Evolutionary conservation across 2,329 filamentous ascomycete genomes (phyloP), one percentile per base, ranked within the genome.

Genomic region (Alternaria conjuncta): DNA sequence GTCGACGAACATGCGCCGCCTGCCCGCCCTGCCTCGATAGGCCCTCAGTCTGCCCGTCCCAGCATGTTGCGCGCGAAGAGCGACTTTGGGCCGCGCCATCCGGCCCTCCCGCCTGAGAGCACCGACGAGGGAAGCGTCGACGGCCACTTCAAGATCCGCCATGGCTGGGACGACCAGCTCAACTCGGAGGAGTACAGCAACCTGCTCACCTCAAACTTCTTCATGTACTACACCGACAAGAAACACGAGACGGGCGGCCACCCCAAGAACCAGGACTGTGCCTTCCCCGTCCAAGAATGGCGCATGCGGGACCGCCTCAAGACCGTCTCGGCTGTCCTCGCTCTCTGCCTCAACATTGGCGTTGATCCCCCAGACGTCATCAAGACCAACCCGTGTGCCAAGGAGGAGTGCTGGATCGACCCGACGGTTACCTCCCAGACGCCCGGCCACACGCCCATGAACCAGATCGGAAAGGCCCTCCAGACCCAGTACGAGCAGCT

Each of bases 161-260:
- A 97, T 82, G 94, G 94, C 51, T 97, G 96, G 84, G 93, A 97
- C 76, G 92, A 94, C 71, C 93, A 97, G 79, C 94, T 97, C 78
- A 92, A 93, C 76, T 96, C 92, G 6, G 92, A 94, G 71, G 93
- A 97, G 76, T 94, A 96, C 74, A 91, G 96, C 72, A 91, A 92
- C 61, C 87, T 94, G 69, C 85, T 97, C 67, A 93, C 92, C 56
- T 94, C 91, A 77, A 96, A 93, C 71, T 99, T 97, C 89, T 98
- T 97, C 84, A 98, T 98, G 95, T 99, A 99, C 82, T 99, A 92
- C 81, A 97, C 95, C 67, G 96, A 99, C 81, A 98, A 98, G 81
- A 91, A 95, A 57, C 96, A 99, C 81, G 96, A 98, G 79, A 96
- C 93, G 21, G 95, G 93, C 36, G 96, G 94, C 21, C 93, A 94